Evolutionary conservation across 208 protist genomes (phyloP).

Genomic region (Wallacemonas collosoma): DNA sequence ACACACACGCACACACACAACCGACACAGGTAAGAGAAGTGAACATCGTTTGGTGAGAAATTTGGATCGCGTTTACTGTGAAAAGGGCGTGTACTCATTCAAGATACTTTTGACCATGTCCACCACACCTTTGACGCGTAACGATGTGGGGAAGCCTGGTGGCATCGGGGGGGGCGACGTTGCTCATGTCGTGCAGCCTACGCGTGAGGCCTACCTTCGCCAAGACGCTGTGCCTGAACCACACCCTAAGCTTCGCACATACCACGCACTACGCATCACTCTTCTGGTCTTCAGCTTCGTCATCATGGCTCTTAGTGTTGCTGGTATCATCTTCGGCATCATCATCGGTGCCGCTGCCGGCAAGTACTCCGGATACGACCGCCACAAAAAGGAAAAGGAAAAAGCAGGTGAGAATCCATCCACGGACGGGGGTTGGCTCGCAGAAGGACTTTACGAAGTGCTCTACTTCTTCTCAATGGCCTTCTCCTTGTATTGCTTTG

Average conservation of each 20-base stretch:
- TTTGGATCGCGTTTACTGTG: too few relatives aligned
- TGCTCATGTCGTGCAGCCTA: too few relatives aligned
- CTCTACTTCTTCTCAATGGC: neutral
- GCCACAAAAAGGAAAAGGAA: neutral
- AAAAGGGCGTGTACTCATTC: too few relatives aligned
- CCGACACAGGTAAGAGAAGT: too few relatives aligned
- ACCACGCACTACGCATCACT: slow-evolving; percentile 2
- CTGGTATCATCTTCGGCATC: neutral
- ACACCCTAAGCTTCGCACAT: neutral
- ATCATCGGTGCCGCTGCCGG: neutral
- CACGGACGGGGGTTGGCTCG: neutral
- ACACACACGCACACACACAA: too few relatives aligned
- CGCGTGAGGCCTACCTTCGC: too few relatives aligned
- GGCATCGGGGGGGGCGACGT: too few relatives aligned
- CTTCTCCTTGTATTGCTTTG: neutral
- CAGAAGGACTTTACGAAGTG: neutral
- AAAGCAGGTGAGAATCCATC: neutral
- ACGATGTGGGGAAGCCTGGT: too few relatives aligned
- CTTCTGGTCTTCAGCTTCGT: neutral
- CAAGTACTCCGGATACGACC: neutral
- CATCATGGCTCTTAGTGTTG: neutral
- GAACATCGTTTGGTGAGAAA: too few relatives aligned
- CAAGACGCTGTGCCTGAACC: too few relatives aligned
- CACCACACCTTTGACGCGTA: too few relatives aligned
- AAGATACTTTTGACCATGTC: too few relatives aligned